A percentile compares a stretch with the other conserved stretches of the same genome.
Conservation (phyloP, 2,329 filamentous ascomycete genomes). For the Phyllosticta paracitricarpa region DNA sequence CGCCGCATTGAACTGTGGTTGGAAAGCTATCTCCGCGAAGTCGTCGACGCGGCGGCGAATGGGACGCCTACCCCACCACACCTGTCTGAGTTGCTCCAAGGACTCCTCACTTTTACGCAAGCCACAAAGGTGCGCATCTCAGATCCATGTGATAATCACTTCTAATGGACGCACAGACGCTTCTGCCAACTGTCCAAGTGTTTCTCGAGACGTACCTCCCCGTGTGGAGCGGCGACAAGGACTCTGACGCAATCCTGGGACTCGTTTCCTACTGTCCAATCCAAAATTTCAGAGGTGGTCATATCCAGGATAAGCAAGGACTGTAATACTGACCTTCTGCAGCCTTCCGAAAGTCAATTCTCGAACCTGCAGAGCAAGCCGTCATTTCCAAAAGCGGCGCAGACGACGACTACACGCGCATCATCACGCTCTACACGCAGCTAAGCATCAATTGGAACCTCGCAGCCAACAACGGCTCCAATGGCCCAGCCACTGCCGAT, state of each 20-base stretch:
- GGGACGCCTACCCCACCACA: conserved; percentile 15
- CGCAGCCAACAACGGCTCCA: conserved; percentile 22
- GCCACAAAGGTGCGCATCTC: conserved; percentile 24
- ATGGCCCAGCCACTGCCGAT: conserved; percentile 20
- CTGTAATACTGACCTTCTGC: conserved; percentile 8
- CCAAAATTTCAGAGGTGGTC: conserved; percentile 45
- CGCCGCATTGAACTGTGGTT: conserved; percentile 27
- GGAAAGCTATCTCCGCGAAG: conserved; percentile 6
- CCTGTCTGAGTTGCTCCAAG: conserved; percentile 23
- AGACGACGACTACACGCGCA: conserved; percentile 41
- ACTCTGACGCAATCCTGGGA: conserved; percentile 39
- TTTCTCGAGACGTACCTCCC: conserved; percentile 28
- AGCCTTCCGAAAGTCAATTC: conserved; percentile 27
- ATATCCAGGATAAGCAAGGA: background rate
- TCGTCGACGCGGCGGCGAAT: conserved; percentile 1
- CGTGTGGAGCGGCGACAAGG: conserved; percentile 26
- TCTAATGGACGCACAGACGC: conserved; percentile 15
- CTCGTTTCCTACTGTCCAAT: conserved; percentile 41
- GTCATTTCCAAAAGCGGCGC: conserved; percentile 26
- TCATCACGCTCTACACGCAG: conserved; percentile 58
- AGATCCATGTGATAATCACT: background rate
- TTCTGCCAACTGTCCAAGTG: conserved; percentile 20
- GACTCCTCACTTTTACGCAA: conserved; percentile 23
- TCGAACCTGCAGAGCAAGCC: conserved; percentile 32
- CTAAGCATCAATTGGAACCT: conserved; percentile 43